Conservation (phyloP, 768 basidiomycete species). For the Cantharellus cinnabarinus region DNA sequence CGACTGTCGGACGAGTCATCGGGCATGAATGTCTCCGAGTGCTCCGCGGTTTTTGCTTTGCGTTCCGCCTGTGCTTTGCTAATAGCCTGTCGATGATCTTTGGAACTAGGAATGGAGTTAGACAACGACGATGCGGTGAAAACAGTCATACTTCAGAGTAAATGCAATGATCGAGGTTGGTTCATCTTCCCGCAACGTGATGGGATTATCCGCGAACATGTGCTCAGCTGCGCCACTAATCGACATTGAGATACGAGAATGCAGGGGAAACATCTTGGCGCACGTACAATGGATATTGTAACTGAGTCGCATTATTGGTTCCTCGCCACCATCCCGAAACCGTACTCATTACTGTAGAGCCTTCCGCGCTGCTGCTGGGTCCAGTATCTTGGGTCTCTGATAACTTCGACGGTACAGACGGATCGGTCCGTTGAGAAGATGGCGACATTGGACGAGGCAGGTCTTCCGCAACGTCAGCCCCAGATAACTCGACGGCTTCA, state of each 20-base stretch:
- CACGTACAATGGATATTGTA: slow-evolving; percentile 10
- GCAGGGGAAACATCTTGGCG: neutral
- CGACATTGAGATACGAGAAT: neutral
- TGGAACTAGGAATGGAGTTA: slow-evolving; percentile 32
- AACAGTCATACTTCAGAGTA: slow-evolving; percentile 44
- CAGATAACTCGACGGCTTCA: too few species aligned
- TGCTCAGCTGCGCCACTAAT: slow-evolving; percentile 32
- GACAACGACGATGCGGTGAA: neutral
- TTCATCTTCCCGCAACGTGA: slow-evolving; percentile 90
- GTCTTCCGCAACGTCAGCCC: too few species aligned
- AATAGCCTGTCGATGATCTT: slow-evolving; percentile 65
- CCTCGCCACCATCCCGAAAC: slow-evolving; percentile 10
- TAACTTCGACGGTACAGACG: too few species aligned
- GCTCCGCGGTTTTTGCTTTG: slow-evolving; percentile 35
- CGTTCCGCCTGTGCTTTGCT: slow-evolving; percentile 55
- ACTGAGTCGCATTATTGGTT: slow-evolving; percentile 1
- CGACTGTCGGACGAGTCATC: slow-evolving; percentile 73
- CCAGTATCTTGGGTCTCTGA: too few species aligned
- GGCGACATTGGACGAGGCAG: too few species aligned
- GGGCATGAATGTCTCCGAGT: slow-evolving; percentile 78
- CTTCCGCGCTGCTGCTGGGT: neutral
- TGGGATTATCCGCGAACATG: slow-evolving; percentile 82
- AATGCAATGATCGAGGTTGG: slow-evolving; percentile 96
- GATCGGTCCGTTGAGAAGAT: too few species aligned
- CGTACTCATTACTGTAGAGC: slow-evolving; percentile 5